Conservation (phyloP, 2,329 filamentous ascomycete genomes). For the Pseudogymnoascus destructans region DNA sequence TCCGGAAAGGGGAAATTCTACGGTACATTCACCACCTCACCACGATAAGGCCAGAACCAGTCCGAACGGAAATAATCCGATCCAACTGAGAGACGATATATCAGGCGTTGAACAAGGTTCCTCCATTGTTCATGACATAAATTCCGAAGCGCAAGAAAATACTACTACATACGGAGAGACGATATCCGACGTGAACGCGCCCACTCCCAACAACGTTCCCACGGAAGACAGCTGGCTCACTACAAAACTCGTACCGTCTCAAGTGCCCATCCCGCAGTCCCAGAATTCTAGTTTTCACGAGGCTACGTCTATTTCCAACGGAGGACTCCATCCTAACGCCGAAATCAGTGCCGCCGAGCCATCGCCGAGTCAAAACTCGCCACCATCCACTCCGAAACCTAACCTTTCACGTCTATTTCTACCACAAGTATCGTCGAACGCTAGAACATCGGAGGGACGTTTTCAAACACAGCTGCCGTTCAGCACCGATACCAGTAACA, state of each 20-base stretch:
- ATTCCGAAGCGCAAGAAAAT: neutral
- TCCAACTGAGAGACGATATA: neutral
- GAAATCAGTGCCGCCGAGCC: neutral
- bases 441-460: neutral
- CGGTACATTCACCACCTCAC: neutral
- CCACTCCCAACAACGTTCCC: neutral
- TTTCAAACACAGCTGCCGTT: constrained; percentile 6
- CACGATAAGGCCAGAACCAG: neutral
- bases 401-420: constrained; percentile 2
- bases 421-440: neutral
- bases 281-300: constrained; percentile 2
- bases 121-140: neutral
- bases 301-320: neutral
- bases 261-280: neutral
- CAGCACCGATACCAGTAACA: neutral
- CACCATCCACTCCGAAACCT: neutral
- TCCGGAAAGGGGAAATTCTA: neutral
- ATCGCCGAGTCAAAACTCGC: neutral
- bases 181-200: neutral
- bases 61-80: neutral
- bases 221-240: neutral
- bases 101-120: neutral
- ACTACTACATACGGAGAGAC: neutral
- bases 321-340: neutral
- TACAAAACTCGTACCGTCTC: neutral